phyloP scores from a whole-genome alignment of 768 basidiomycete species.

The Collybia sordida region DNA sequence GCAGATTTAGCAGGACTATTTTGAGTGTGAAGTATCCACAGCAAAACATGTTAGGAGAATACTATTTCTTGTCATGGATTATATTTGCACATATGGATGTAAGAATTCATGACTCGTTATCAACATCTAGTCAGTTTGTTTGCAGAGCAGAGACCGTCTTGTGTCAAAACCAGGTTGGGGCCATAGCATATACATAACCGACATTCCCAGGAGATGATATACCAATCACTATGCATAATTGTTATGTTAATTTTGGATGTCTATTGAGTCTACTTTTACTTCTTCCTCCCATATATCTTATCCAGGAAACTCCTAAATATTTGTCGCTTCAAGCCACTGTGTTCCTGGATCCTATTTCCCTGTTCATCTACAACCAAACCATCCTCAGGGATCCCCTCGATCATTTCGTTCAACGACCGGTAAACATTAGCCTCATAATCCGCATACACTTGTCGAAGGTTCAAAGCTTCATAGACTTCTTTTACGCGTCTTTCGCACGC shows the following conservation, averaged over 20 bases:
- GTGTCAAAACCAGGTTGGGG: too few species aligned
- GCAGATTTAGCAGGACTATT: conserved; percentile 81
- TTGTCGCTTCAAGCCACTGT: conserved; percentile 47
- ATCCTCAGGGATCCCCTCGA: conserved; percentile 70
- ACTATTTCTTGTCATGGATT: too few species aligned
- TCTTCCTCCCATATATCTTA: conserved; percentile 77
- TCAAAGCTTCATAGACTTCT: conserved; percentile 68
- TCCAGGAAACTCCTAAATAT: conserved; percentile 85
- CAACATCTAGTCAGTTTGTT: too few species aligned
- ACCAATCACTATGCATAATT: too few species aligned
- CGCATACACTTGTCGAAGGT: conserved; percentile 64
- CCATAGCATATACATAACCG: too few species aligned
- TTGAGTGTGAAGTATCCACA: conserved; percentile 23
- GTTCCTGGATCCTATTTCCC: conserved; percentile 16
- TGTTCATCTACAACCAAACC: conserved; percentile 27
- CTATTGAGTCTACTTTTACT: too few species aligned
- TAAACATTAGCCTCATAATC: conserved; percentile 81
- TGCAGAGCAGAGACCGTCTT: too few species aligned
- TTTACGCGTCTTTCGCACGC: conserved; percentile 44
- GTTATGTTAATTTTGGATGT: too few species aligned
- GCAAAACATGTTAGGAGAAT: too few species aligned
- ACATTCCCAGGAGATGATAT: too few species aligned
- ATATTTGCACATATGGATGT: too few species aligned
- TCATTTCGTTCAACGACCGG: conserved; percentile 61
- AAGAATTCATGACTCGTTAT: too few species aligned